Evolutionary conservation across 352 stramenopile genomes (phyloP).

Genomic region (Phytopythium helicoides): DNA sequence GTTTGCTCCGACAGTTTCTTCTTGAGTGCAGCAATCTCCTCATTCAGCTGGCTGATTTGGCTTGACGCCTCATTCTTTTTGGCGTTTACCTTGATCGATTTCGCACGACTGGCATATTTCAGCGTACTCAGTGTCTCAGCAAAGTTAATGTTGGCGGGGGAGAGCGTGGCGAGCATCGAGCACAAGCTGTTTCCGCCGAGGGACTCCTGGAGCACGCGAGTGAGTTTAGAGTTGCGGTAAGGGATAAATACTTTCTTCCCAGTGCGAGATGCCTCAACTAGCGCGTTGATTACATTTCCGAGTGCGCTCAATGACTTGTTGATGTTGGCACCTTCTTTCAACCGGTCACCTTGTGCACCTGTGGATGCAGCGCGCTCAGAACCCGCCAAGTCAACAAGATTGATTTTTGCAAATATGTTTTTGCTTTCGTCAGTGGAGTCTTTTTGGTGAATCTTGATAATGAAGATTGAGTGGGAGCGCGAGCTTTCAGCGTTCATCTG

Average conservation of each 20-base stretch:
- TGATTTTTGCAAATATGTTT: conserved; percentile 92
- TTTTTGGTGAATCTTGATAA: conserved; percentile 95
- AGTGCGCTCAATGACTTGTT: conserved; percentile 93
- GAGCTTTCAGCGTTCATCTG: conserved; percentile 94
- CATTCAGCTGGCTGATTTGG: conserved; percentile 89
- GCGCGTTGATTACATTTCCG: conserved; percentile 93
- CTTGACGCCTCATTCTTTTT: conserved; percentile 92
- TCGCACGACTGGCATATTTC: conserved; percentile 94
- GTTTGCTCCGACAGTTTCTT: conserved; percentile 85
- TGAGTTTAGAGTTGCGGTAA: conserved; percentile 95
- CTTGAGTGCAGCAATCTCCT: conserved; percentile 87
- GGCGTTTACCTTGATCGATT: conserved; percentile 93
- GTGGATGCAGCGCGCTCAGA: conserved; percentile 91
- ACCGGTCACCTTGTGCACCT: conserved; percentile 81
- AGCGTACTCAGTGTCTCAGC: conserved; percentile 95
- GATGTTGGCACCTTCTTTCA: conserved; percentile 94
- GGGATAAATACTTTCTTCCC: conserved; percentile 91
- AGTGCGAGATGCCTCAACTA: conserved; percentile 78
- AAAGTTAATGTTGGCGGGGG: conserved; percentile 93
- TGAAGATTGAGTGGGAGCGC: conserved; percentile 95
- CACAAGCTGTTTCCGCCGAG: conserved; percentile 93
- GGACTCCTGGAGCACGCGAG: conserved; percentile 89
- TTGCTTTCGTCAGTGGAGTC: conserved; percentile 80
- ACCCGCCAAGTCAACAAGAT: conserved; percentile 93
- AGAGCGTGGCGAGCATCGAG: conserved; percentile 95